phyloP scores from a whole-genome alignment of 2,329 filamentous ascomycete genomes.

The Pseudogymnoascus sp. region DNA sequence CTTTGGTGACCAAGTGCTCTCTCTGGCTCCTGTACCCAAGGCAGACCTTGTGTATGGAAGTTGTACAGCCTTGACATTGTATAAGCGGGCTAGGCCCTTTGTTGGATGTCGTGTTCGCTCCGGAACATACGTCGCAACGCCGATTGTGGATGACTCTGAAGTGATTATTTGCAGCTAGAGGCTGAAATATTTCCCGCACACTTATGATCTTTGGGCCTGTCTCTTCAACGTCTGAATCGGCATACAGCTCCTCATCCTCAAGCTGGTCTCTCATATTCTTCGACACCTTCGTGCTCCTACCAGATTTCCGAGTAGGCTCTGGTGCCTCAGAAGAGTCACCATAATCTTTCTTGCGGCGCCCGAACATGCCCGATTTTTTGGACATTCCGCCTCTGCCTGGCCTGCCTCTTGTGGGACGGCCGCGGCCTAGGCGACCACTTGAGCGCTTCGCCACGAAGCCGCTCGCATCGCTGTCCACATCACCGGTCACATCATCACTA shows the following conservation, averaged over 20 bases:
- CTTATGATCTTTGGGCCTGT: conserved; percentile 51
- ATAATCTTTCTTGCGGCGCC: background rate
- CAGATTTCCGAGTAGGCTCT: conserved; percentile 30
- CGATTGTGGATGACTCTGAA: conserved; percentile 67
- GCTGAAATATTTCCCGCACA: conserved; percentile 68
- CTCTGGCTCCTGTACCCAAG: conserved; percentile 66
- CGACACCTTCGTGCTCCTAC: conserved; percentile 26
- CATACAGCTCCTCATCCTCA: conserved; percentile 47
- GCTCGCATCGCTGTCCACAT: background rate
- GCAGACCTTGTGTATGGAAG: conserved; percentile 76
- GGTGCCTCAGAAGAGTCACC: conserved; percentile 19
- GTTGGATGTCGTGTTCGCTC: conserved; percentile 44
- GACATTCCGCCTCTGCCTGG: conserved; percentile 11
- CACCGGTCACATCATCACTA: background rate
- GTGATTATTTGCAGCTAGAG: conserved; percentile 51
- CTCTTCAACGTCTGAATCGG: conserved; percentile 33
- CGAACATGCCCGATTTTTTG: background rate
- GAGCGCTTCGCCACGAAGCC: conserved; percentile 4
- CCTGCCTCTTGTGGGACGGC: conserved; percentile 16
- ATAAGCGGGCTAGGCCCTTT: conserved; percentile 61
- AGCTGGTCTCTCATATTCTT: conserved; percentile 41
- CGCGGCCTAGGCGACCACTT: conserved; percentile 12
- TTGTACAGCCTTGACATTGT: conserved; percentile 84
- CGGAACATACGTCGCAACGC: conserved; percentile 65
- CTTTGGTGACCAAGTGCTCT: conserved; percentile 87